Base-by-base conservation (phyloP, 2,329 filamentous ascomycete species). In the Spiromastix sp. region DNA sequence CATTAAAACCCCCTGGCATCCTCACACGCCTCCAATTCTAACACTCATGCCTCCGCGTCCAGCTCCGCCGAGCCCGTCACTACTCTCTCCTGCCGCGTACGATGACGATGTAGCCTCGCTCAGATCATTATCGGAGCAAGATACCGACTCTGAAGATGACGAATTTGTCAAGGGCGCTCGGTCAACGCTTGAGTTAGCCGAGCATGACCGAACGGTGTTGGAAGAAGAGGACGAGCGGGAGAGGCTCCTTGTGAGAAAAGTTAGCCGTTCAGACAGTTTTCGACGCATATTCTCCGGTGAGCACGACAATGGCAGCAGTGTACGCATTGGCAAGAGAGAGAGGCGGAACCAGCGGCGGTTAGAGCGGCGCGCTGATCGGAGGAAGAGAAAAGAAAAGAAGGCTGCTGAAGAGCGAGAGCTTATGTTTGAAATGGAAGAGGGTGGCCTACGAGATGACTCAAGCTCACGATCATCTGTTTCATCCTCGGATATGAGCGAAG, bases 391-490 rank as follows among this genome's bases (percentile, higher is more conserved):
- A 36, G 58, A 68, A 62, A 60, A 68, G 70, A 42, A 65, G 60
- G 44, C 55, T 72, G 51, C 58, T 37, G 81, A 85, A 52, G 76
- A 84, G 45, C 79, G 80, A 24, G 74, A 79, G 56, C 65, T 93
- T 50, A 84, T 93, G 79, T 87, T 85, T 56, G 83, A 91, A 61
- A 85, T 89, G 81, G 87, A 95, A 58, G 81, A 86, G 53, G 85
- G 85, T 1, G 73, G 70, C 2, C 71, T 81, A 50, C 76, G 71
- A 13, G 77, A 80, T 31, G 78, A 79, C 36, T 82, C 65, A 63
- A 79, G 48, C 63, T 75, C 44, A 65, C 78, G 44, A 63, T 72
- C 55, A 68, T 78, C 64, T 64, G 72, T 49, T 62, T 78, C 55
- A 49, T 74, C 54, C 63, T 77, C 58, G 56, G 77, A 51, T 3